Conservation (phyloP, 1,139 yeast genomes). For the Eremothecium coryli region DNA sequence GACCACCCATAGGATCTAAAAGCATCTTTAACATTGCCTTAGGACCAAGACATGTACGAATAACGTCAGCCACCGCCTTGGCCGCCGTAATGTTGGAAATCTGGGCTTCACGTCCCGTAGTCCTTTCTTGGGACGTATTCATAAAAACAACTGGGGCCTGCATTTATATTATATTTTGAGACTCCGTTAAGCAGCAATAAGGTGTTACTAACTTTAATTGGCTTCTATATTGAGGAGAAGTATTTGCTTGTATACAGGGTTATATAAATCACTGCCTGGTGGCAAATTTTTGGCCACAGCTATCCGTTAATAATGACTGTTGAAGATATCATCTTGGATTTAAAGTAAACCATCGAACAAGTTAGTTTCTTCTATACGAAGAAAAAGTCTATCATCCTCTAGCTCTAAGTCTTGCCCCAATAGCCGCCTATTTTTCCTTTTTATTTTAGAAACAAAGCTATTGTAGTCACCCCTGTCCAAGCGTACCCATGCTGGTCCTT, state of each 20-base stretch:
- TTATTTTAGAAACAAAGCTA: neutral
- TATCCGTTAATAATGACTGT: neutral
- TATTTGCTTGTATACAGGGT: slow-evolving; percentile 2
- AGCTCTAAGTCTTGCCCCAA: slow-evolving; percentile 1
- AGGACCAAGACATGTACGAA: slow-evolving; percentile 98
- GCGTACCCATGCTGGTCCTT: slow-evolving; percentile 1
- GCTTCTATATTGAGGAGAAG: slow-evolving; percentile 3
- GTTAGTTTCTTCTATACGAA: slow-evolving; percentile 3
- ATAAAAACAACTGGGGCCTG: slow-evolving; percentile 70
- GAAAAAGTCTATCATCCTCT: slow-evolving; percentile 3
- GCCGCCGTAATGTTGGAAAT: slow-evolving; percentile 96
- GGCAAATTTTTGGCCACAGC: slow-evolving; percentile 5
- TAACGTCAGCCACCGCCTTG: slow-evolving; percentile 94
- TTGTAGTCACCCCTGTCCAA: slow-evolving; percentile 1
- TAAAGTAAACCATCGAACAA: slow-evolving; percentile 2
- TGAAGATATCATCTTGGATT: slow-evolving; percentile 1
- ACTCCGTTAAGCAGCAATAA: slow-evolving; percentile 2
- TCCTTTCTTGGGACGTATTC: slow-evolving; percentile 87
- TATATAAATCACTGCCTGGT: slow-evolving; percentile 1
- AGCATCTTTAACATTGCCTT: slow-evolving; percentile 98
- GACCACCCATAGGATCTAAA: slow-evolving; percentile 97
- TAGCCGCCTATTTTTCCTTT: neutral
- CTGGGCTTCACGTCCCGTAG: slow-evolving; percentile 96
- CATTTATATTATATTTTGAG: slow-evolving; percentile 31
- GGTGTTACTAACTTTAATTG: neutral